Conservation (phyloP, 352 stramenopile species). For the Hyaloperonospora arabidopsidis region DNA sequence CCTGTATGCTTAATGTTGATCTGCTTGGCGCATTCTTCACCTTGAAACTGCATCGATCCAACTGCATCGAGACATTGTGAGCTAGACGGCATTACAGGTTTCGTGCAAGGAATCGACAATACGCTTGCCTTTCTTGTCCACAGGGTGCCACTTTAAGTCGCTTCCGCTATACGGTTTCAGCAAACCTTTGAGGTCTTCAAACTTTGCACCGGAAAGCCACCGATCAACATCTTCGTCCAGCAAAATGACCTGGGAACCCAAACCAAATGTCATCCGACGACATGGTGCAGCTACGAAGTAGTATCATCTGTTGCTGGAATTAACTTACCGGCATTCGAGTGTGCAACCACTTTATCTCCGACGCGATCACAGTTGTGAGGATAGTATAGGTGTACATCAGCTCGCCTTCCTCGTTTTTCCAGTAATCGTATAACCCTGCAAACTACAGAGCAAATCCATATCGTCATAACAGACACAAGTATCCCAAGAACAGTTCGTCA, state of each 20-base stretch:
- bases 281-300: background rate
- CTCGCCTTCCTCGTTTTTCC: slow-evolving; percentile 55
- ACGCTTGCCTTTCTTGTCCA: slow-evolving; percentile 56
- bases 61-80: slow-evolving; percentile 31
- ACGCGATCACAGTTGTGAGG: slow-evolving; percentile 65
- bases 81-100: background rate
- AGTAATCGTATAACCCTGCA: slow-evolving; percentile 82
- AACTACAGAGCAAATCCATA: slow-evolving; percentile 35
- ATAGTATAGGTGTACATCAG: slow-evolving; percentile 81
- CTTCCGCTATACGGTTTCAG: slow-evolving; percentile 38
- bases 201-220: slow-evolving; percentile 64
- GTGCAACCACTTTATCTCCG: slow-evolving; percentile 77
- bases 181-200: slow-evolving; percentile 45
- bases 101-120: background rate
- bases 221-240: slow-evolving; percentile 43
- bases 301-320: background rate
- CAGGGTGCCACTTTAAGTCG: slow-evolving; percentile 69
- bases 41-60: slow-evolving; percentile 67
- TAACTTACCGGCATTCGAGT: slow-evolving; percentile 70
- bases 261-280: background rate
- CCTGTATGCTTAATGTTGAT: slow-evolving; percentile 70
- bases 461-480: background rate
- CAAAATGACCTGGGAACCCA: slow-evolving; percentile 50
- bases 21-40: slow-evolving; percentile 62
- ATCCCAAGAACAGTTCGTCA: background rate